These are phyloP conservation scores for Perkinsus marinus DNA, from an alignment of 169 alveolate species.

Conservation along the genomic window DNA sequence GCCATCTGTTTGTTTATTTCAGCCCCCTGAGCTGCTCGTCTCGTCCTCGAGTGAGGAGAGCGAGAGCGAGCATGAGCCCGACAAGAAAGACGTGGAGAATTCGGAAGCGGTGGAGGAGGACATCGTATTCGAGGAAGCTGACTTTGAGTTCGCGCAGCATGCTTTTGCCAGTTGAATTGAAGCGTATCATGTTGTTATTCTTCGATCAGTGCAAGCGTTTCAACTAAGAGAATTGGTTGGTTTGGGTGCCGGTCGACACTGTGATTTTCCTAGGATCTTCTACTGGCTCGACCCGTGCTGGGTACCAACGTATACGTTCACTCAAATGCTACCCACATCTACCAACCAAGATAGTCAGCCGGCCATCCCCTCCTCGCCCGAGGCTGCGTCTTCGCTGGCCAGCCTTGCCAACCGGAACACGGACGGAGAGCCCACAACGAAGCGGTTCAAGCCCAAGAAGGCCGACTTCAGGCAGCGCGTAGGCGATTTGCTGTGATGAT, in stretches of 20 bases:
- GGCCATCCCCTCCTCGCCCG: background rate
- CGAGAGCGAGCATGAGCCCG: background rate
- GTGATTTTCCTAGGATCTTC: background rate
- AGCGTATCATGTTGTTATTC: background rate
- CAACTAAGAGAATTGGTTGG: background rate
- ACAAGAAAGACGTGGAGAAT: background rate
- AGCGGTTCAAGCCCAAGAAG: constrained; percentile 24
- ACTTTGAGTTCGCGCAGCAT: background rate
- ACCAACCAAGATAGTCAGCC: background rate
- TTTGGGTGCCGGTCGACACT: background rate
- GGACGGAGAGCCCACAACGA: background rate
- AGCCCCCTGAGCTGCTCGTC: background rate
- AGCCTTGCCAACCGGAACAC: background rate
- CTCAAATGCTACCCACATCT: background rate
- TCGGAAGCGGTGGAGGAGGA: background rate
- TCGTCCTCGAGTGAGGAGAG: background rate
- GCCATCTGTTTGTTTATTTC: background rate
- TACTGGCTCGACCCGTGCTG: background rate
- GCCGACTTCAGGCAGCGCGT: constrained; percentile 36
- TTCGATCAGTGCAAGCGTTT: background rate
- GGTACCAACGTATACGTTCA: background rate
- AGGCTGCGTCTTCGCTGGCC: background rate
- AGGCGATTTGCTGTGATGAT: background rate
- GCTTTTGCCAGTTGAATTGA: background rate
- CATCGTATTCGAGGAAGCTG: background rate